Base-by-base conservation (phyloP, 2,329 filamentous ascomycete species). In the Setomelanomma holmii region DNA sequence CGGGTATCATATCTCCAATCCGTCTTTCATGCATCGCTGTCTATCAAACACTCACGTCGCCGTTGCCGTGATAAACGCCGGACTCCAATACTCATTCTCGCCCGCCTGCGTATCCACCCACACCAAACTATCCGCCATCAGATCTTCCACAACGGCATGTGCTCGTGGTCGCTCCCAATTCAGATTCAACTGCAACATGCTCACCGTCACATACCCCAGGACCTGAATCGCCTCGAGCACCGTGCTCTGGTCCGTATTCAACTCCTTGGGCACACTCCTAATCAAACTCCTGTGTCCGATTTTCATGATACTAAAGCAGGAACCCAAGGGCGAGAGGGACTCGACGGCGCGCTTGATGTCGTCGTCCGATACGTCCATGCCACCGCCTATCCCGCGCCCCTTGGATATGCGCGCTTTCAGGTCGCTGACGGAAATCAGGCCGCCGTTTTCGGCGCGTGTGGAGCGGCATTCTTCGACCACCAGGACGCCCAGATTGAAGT, bases 61-160 rank as follows among this genome's bases (percentile, higher is more conserved):
- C 16, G 34, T 17, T n/a, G 47, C 64, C n/a, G 62, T 66, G 14
- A 93, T 90, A 55, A 89, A 90, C 0, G 88, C 86, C 0, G 90
- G 90, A 53, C 86, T 90, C 95, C 95, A 99, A 67, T 97, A 99
- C 75, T 98, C 93, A 75, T 88, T 92, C 78, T 98, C 93, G 7
- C 84, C 82, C 27, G 82, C 87, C 77, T 97, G 92, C 61, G 85
- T 86, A 75, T 99, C 95, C 5, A 98, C 86, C 95, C 95, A 99
- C 12, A 99, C 85, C 79, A 99, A 85, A 45, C 92, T 91, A 67
- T 96, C 91, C 0, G 88, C 87, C 45, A 98, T 82, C 27, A 99
- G 78, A 74, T 99, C 95, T 56, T 97, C 91, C 45, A 98, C 84
- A 1, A 93, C 92, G 0, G 95, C 96, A 71, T 89, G 84, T n/a